These are phyloP conservation scores for Rutstroemia sp. DNA, from an alignment of 2,329 filamentous ascomycete species.

Conservation along the genomic window DNA sequence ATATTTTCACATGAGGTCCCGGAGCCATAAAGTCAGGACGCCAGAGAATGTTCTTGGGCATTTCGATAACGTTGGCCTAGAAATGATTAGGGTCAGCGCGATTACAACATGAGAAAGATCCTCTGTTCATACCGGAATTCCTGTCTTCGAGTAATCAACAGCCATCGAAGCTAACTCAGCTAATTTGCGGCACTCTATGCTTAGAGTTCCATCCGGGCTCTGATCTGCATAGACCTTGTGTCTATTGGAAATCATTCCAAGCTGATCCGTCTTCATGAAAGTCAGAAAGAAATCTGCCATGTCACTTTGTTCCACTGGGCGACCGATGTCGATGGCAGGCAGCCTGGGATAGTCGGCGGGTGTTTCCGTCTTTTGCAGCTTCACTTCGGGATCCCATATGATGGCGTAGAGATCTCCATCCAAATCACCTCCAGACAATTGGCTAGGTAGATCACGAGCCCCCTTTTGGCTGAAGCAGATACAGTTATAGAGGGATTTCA, in stretches of 20 bases:
- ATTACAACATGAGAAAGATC: background rate
- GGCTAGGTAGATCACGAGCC: slow-evolving; percentile 65
- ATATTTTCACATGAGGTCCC: slow-evolving; percentile 36
- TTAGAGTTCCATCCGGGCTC: slow-evolving; percentile 40
- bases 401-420: slow-evolving; percentile 79
- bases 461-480: slow-evolving; percentile 71
- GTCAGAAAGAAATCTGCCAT: slow-evolving; percentile 77
- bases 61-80: slow-evolving; percentile 21
- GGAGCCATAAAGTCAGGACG: slow-evolving; percentile 48
- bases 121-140: slow-evolving; percentile 42
- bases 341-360: slow-evolving; percentile 66
- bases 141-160: slow-evolving; percentile 72
- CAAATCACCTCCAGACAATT: slow-evolving; percentile 73
- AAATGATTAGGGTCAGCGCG: background rate
- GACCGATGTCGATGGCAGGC: slow-evolving; percentile 48
- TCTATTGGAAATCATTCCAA: slow-evolving; percentile 56
- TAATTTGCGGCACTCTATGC: slow-evolving; percentile 44
- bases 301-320: slow-evolving; percentile 52
- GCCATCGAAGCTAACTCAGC: slow-evolving; percentile 62
- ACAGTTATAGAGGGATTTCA: slow-evolving; percentile 60
- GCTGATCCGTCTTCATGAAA: slow-evolving; percentile 61
- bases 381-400: slow-evolving; percentile 58
- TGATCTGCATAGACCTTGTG: slow-evolving; percentile 61
- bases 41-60: slow-evolving; percentile 23
- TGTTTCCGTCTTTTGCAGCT: slow-evolving; percentile 35